Evolutionary conservation across 352 stramenopile genomes (phyloP), one percentile per base, ranked within the genome.

Genomic region (Phytophthora litchii): DNA sequence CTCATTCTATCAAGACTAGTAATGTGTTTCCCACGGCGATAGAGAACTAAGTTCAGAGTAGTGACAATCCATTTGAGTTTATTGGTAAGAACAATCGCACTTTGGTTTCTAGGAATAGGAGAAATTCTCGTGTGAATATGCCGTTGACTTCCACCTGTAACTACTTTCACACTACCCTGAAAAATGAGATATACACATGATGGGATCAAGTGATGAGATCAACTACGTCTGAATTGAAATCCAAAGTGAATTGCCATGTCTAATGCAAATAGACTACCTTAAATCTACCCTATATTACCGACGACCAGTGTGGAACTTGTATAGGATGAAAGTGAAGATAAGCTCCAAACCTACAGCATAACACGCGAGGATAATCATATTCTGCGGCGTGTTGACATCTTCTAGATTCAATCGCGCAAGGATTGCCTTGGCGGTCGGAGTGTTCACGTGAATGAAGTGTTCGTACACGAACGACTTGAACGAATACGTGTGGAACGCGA

Each of bases 401-500:
- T 69, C 60, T 65, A 88, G 64, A 40, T 29, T 67, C 21, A 27
- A 31, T 13, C 46, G 17, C 5, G 41, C 46, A 43, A 76, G 17
- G 46, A 73, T 70, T 0, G 19, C 50, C 42, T 53, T 54, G 3
- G 59, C 54, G 3, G 35, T 17, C 10, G 47, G 35, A 12, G 34
- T 27, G 7, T 41, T 32, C 27, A 60, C 55, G 14, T 61, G 23
- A 5, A 52, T 55, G 48, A 91, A 94, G 36, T 95, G 76, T 37
- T 91, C 61, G 60, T 76, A 82, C 76, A 94, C 78, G 67, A 95
- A 89, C 9, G 70, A 76, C 68, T 89, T 55, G 66, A 95, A 92
- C 34, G 72, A 73, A 54, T 93, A 95, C 44, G 84, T 87, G 66
- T 92, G 86, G 64, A 95, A 92, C 7, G 77, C 77, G 13, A 92